A percentile compares a stretch with the other conserved stretches of the same genome.
Conservation (phyloP, 2,329 filamentous ascomycete species). For the Dendryphion nanum region DNA sequence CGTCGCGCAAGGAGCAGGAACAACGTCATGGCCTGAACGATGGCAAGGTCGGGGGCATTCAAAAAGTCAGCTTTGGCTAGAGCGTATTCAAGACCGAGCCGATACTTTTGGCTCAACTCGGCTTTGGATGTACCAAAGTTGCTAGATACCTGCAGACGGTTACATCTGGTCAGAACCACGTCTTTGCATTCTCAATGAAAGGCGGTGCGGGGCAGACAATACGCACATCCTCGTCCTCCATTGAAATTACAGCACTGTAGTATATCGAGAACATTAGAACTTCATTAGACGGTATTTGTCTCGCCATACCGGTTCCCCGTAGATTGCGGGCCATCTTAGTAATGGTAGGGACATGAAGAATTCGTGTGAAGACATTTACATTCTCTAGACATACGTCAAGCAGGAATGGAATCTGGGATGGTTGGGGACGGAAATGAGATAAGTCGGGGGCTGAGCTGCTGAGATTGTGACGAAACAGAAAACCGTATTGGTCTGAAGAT, state of each 20-base stretch:
- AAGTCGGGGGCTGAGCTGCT: slow-evolving; percentile 16
- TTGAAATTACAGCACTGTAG: slow-evolving; percentile 55
- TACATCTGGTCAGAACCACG: too few species aligned
- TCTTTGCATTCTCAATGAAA: too few species aligned
- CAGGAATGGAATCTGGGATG: slow-evolving; percentile 56
- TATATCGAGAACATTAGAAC: slow-evolving; percentile 59
- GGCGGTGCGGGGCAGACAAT: too few species aligned
- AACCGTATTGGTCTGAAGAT: slow-evolving; percentile 50
- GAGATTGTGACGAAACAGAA: slow-evolving; percentile 52
- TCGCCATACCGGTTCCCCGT: slow-evolving; percentile 23
- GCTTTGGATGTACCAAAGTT: slow-evolving; percentile 47
- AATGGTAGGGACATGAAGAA: slow-evolving; percentile 50
- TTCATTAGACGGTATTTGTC: slow-evolving; percentile 47
- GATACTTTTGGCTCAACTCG: slow-evolving; percentile 48
- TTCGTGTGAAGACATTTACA: slow-evolving; percentile 46
- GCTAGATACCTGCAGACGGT: slow-evolving; percentile 20
- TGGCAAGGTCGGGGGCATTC: slow-evolving; percentile 10
- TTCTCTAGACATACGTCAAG: slow-evolving; percentile 53
- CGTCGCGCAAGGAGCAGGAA: slow-evolving; percentile 14
- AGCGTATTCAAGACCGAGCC: slow-evolving; percentile 42
- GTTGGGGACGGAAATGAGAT: slow-evolving; percentile 49
- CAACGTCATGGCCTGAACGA: slow-evolving; percentile 13
- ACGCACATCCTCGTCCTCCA: slow-evolving; percentile 57
- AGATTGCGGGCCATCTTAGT: slow-evolving; percentile 40
- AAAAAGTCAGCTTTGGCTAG: slow-evolving; percentile 17